Percentiles rank a stretch among this genome's conserved stretches.
These are phyloP conservation scores for Kwoniella mangroviensis DNA, from an alignment of 768 basidiomycete genomes.

Conservation along the genomic window DNA sequence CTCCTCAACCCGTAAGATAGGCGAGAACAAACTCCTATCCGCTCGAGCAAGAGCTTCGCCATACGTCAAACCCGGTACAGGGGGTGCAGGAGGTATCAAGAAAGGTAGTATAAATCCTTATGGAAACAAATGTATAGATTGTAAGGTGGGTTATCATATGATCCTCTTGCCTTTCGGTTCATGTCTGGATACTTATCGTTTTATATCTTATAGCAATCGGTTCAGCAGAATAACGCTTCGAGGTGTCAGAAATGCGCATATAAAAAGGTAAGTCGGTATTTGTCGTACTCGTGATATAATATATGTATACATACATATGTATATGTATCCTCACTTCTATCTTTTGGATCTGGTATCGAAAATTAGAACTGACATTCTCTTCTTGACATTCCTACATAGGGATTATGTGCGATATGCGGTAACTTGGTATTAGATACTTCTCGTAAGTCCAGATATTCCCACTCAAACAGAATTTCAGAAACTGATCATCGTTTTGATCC, in stretches of 20 bases:
- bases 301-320: too few species aligned
- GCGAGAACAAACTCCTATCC: constrained; percentile 58
- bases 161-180: too few species aligned
- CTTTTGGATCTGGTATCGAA: too few species aligned
- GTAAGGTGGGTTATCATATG: constrained; percentile 43
- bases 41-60: constrained; percentile 49
- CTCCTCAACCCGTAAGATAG: constrained; percentile 53
- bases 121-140: constrained; percentile 57
- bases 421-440: constrained; percentile 51
- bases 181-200: too few species aligned
- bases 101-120: constrained; percentile 43
- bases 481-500: neutral
- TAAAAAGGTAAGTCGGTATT: constrained; percentile 47
- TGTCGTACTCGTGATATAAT: too few species aligned
- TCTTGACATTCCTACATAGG: constrained; percentile 29
- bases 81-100: constrained; percentile 1
- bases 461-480: neutral
- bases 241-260: constrained; percentile 58
- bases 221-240: constrained; percentile 52
- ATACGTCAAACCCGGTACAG: constrained; percentile 38
- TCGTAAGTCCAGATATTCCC: constrained; percentile 31
- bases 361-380: neutral
- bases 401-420: constrained; percentile 58
- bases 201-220: constrained; percentile 40
- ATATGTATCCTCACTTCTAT: too few species aligned